phyloP scores from a whole-genome alignment of 2,329 filamentous ascomycete genomes.

The Xylariaceae sp. region DNA sequence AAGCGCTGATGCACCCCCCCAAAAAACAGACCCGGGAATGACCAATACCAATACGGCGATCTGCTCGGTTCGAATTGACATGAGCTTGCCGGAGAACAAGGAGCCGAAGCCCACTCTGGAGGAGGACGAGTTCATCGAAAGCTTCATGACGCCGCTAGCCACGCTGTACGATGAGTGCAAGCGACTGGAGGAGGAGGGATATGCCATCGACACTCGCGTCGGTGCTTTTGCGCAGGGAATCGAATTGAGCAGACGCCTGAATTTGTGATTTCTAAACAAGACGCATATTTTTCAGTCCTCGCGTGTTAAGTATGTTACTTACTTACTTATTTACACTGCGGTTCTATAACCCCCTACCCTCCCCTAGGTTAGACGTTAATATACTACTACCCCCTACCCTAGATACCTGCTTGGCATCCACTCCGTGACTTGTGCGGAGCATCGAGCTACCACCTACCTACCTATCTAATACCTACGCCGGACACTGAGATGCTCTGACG shows the following conservation, averaged over 20 bases:
- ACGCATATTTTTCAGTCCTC: too few species aligned
- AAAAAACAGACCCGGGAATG: constrained; percentile 10
- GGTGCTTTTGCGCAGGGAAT: constrained; percentile 75
- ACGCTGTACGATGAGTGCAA: constrained; percentile 62
- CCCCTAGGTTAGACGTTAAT: too few species aligned
- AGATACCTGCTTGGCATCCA: too few species aligned
- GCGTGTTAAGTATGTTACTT: too few species aligned
- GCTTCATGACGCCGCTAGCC: constrained; percentile 61
- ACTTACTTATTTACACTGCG: too few species aligned
- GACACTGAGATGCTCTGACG: too few species aligned
- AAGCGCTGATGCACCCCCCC: not conserved
- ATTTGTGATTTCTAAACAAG: constrained; percentile 19
- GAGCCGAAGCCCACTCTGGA: constrained; percentile 64
- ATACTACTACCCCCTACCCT: too few species aligned
- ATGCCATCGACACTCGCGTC: constrained; percentile 72
- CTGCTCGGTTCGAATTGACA: constrained; percentile 69
- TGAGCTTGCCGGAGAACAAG: constrained; percentile 62
- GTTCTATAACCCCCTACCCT: too few species aligned
- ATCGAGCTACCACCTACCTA: too few species aligned
- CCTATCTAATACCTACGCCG: too few species aligned
- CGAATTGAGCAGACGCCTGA: constrained; percentile 59
- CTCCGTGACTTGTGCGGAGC: too few species aligned
- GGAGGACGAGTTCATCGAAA: constrained; percentile 77
- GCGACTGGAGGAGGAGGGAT: constrained; percentile 62
- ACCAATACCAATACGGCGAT: constrained; percentile 51